Evolutionary conservation across 176 grass and related monocot genomes (phyloP).

Genomic region (Tuctoria greenei): DNA sequence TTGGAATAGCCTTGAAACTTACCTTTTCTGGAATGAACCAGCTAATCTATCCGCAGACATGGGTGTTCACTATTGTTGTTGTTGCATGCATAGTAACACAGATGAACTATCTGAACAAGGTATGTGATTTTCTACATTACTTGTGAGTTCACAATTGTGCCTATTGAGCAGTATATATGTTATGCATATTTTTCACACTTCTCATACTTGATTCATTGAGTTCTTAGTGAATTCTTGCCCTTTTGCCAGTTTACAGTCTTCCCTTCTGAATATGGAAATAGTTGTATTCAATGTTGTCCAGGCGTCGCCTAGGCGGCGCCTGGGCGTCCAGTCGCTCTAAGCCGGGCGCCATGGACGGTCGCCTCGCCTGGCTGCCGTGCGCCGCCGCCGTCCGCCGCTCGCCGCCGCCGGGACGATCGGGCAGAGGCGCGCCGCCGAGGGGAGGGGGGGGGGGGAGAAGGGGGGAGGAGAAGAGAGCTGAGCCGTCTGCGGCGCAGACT

Average conservation of each 20-base stretch:
- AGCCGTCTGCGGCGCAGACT: too few relatives aligned
- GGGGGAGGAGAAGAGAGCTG: too few relatives aligned
- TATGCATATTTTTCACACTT: background rate
- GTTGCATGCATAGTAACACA: slow-evolving; percentile 78
- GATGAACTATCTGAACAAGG: slow-evolving; percentile 99
- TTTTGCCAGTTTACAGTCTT: background rate
- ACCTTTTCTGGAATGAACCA: slow-evolving; percentile 98
- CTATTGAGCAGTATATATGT: background rate
- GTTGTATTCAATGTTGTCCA: too few relatives aligned
- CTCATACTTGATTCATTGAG: background rate
- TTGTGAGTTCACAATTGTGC: background rate
- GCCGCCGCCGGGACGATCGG: too few relatives aligned
- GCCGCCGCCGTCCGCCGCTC: too few relatives aligned
- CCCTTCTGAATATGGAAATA: background rate
- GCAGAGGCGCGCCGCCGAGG: too few relatives aligned
- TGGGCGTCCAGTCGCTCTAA: too few relatives aligned
- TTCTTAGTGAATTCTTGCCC: background rate
- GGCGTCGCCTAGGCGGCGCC: too few relatives aligned
- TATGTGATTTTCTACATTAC: slow-evolving; percentile 35
- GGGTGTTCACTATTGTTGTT: slow-evolving; percentile 84
- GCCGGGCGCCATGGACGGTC: too few relatives aligned
- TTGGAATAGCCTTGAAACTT: slow-evolving; percentile 92
- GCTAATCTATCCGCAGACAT: slow-evolving; percentile 88
- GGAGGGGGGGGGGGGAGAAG: too few relatives aligned
- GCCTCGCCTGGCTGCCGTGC: too few relatives aligned